These are phyloP conservation scores for Populus nigra DNA, from an alignment of 345 rosid species.

Conservation along the genomic window DNA sequence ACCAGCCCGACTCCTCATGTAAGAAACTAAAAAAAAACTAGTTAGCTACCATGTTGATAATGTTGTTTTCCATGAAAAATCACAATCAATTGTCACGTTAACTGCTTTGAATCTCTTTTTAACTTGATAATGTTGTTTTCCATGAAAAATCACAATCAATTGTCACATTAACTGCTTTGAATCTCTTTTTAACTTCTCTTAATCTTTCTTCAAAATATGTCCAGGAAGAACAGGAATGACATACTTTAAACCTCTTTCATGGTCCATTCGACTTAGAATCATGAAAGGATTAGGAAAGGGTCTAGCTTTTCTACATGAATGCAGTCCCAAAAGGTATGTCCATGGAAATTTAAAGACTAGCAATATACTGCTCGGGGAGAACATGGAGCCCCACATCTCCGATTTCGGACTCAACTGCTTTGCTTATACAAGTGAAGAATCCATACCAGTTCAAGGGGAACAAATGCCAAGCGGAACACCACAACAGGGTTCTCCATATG, in stretches of 20 bases:
- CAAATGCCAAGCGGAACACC: slow-evolving; percentile 14
- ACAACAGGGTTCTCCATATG: slow-evolving; percentile 15
- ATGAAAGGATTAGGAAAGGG: slow-evolving; percentile 28
- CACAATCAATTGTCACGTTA: background rate
- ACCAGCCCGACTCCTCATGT: background rate
- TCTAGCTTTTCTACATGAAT: slow-evolving; percentile 24
- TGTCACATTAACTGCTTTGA: background rate
- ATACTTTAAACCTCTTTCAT: slow-evolving; percentile 23
- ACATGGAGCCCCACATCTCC: slow-evolving; percentile 32
- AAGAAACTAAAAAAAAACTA: background rate
- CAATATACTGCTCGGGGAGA: slow-evolving; percentile 26
- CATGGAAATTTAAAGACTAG: slow-evolving; percentile 28
- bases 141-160: background rate
- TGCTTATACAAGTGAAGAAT: slow-evolving; percentile 17
- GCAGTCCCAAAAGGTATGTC: slow-evolving; percentile 25
- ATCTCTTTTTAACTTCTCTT: background rate
- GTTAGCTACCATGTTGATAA: background rate
- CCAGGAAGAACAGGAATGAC: slow-evolving; percentile 27
- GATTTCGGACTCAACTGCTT: slow-evolving; percentile 29
- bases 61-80: background rate
- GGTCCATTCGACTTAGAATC: slow-evolving; percentile 20
- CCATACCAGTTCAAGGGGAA: slow-evolving; percentile 1
- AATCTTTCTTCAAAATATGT: background rate
- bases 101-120: background rate
- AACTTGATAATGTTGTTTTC: background rate